A percentile compares a stretch with the other conserved stretches of the same genome.
phyloP scores from a whole-genome alignment of 164 flowering plant species.

The Tetracentron sinense region DNA sequence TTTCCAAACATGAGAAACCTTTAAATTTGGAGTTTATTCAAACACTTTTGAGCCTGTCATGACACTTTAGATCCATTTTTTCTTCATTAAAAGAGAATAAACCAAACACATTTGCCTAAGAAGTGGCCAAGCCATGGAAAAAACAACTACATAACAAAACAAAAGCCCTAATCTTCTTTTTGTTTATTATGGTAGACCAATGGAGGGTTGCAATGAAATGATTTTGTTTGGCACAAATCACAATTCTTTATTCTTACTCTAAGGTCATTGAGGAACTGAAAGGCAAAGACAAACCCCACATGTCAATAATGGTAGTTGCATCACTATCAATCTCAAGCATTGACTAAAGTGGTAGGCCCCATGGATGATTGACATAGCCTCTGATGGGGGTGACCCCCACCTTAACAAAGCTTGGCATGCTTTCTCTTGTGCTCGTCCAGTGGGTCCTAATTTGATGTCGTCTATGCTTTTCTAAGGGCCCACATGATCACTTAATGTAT shows the following conservation, averaged over 20 bases:
- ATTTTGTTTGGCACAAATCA: conserved; percentile 34
- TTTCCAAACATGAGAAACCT: neutral
- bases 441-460: neutral
- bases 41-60: conserved; percentile 12
- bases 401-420: neutral
- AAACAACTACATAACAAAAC: too few species aligned
- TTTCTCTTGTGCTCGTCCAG: neutral
- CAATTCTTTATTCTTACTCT: neutral
- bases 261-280: conserved; percentile 21
- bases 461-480: neutral
- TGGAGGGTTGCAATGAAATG: conserved; percentile 25
- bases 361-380: neutral
- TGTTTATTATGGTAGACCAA: too few species aligned
- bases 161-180: too few species aligned
- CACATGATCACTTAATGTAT: neutral
- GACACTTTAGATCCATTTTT: neutral
- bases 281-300: conserved; percentile 19
- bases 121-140: neutral
- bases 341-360: conserved; percentile 28
- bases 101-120: neutral
- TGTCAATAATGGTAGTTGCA: conserved; percentile 17
- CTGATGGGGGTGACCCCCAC: neutral
- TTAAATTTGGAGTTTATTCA: conserved; percentile 2
- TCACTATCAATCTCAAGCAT: conserved; percentile 21
- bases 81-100: neutral